Evolutionary conservation across 257 asterid species (phyloP), one percentile per base, ranked within the genome.

Genomic region (Solanum bukasovii): DNA sequence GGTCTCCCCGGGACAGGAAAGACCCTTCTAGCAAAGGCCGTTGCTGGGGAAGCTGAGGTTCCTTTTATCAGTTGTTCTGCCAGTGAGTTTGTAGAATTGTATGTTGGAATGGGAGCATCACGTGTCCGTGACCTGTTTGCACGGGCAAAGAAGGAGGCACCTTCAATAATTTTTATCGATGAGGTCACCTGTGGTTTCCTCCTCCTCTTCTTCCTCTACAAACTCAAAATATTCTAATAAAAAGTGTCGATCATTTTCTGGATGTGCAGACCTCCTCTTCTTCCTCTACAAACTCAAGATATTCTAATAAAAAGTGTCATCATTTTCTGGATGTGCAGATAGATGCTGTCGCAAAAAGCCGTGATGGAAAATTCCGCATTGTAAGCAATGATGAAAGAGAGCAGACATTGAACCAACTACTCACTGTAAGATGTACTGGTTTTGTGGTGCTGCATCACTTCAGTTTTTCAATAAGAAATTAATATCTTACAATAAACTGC

Each of bases 1-100:
- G 99, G 99, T 90, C 97, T 95, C 56, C 99, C 99, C 4, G 99
- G 99, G 93, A 97, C 99, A 81, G 99, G 99, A 89, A 97, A 96
- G 94, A 97, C 99, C 88, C 98, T 97, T 88, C 87, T 97, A 90
- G 99, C 99, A 61, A 97, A 97, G 93, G 99, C 99, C 86, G 98
- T 97, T 74, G 99, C 99, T 52, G 99, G 99, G 68, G 99, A 97
- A 92, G 99, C 99, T 87, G 98, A 96, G 86, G 99, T 97, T 85
- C 99, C 99, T 46, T 97, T 97, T 93, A 93, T 97, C 88, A 97
- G 99, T 94, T 97, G 99, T 93, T 97, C 99, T 46, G 99, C 99
- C 21, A 97, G 99, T 78, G 99, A 97, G 93, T 97, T 97, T 91
- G 99, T 97, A 20, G 99, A 97, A 91, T 91, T 97, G 88, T 97